phyloP scores from a whole-genome alignment of 139 green algal genomes.

The Chlamydomonas sphaeroides region DNA sequence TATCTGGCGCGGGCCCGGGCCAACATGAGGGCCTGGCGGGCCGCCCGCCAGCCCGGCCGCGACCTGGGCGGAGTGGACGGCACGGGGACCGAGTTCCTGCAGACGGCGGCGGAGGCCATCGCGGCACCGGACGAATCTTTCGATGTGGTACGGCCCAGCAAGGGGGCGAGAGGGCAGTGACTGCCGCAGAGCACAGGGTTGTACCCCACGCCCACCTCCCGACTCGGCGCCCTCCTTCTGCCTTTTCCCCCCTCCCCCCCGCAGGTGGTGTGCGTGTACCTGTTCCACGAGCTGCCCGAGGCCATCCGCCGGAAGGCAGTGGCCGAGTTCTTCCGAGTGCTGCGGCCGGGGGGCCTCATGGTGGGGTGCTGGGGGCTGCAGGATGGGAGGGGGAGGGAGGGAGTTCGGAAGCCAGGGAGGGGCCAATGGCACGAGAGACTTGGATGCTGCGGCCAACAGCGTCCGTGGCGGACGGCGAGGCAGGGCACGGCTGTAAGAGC shows the following conservation, averaged over 20 bases:
- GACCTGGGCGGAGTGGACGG: conserved; percentile 64
- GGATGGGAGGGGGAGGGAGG: no score
- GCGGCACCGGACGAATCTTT: conserved; percentile 62
- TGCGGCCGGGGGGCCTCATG: conserved; percentile 78
- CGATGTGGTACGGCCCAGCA: conserved; percentile 55
- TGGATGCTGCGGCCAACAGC: no score
- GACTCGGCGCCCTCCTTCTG: no score
- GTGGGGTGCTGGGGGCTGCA: no score
- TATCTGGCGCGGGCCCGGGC: conserved; percentile 80
- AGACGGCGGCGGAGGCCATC: conserved; percentile 71
- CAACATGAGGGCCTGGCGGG: conserved; percentile 77
- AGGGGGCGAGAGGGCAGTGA: no score
- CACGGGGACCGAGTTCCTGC: conserved; percentile 44
- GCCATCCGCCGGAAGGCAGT: conserved; percentile 50
- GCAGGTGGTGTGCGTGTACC: conserved; percentile 78
- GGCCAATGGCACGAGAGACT: no score
- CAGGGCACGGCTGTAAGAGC: no score
- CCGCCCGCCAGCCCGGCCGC: conserved; percentile 33
- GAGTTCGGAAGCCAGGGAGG: no score
- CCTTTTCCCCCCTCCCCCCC: not conserved
- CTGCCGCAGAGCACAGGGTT: no score
- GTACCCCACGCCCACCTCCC: no score
- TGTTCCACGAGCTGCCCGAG: conserved; percentile 90
- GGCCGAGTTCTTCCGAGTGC: conserved; percentile 80
- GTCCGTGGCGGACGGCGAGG: no score